Base-by-base conservation (phyloP, 129 eudicot species). In the Centaurea solstitialis region DNA sequence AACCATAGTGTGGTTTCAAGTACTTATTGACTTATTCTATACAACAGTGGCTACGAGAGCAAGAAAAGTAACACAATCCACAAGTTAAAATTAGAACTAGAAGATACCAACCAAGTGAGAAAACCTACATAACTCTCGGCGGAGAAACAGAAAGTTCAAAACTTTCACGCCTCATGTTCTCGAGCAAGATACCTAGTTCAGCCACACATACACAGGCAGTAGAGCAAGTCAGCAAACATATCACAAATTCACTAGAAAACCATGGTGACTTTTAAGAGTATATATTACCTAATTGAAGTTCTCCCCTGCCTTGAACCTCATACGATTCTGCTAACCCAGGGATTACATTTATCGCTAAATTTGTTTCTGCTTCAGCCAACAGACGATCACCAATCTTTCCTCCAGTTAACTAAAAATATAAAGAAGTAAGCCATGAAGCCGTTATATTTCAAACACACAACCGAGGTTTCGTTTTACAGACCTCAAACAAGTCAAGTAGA, bases 231-330 rank as follows among this genome's bases (percentile, higher is more conserved):
- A 77, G 74, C 20, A 41, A 57, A 17, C 78, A 70, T 45, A 22
- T 30, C 70, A 3, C 9, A 26, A 53, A 37, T 21, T 59, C 21
- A 24, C 45, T 59, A 23, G 79, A 30, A 11, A 33, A 57, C 59
- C n/a, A 41, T 18, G 23, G 78, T 61, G 71, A 47, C 13, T 28
- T 26, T 41, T 17, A 26, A 57, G 64, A 64, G 13, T 40, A 43
- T 40, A 43, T 74, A 82, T 82, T 53, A 95, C 99, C 99, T 83
- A 95, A 81, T 73, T 93, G 99, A 82, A 95, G 99, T 80, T 95
- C 99, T 82, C 99, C 99, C 74, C 99, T 91, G 67, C 99, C 99
- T 88, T 95, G 98, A 80, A 95, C 99, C 82, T 93, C 98, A 82
- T 76, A 95, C 4, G 99, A 87, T 50, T 95, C 99, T 39, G 95